Evolutionary conservation across 2,329 filamentous ascomycete genomes (phyloP), one percentile per base, ranked within the genome.

Genomic region (Colletotrichum euphorbiae): DNA sequence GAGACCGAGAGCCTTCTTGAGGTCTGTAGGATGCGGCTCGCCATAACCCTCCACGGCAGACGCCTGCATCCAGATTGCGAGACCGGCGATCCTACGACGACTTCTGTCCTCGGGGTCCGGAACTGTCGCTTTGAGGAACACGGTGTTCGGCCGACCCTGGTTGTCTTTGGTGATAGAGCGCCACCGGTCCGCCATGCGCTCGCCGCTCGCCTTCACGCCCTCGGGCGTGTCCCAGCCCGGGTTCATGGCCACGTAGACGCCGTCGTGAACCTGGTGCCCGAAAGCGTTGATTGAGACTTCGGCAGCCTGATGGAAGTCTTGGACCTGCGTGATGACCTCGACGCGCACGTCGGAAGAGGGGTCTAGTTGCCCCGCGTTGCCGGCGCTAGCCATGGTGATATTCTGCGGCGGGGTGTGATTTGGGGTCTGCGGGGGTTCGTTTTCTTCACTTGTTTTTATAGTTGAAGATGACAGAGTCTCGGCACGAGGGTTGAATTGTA

Each of bases 101-200:
- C 67, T 66, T 33, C 8, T 6, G 8, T 15, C 36, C 1, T 79
- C 71, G 1, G 77, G 75, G 62, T 77, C 75, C 0, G 80, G 74
- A 1, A 87, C 52, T 0, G 83, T 87, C 2, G 85, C 87, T 69
- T 87, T 87, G 68, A 89, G 77, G 69, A 85, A 87, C 1, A 87
- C 61, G 1, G 81, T 83, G 72, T 85, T 87, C 2, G 80, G 78
- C 8, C 81, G 73, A n/a, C 84, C 83, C 40, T 79, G 70, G 8
- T 75, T 76, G 74, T 86, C 81, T 9, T 67, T 75, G 2, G 79
- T 80, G 4, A 76, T 77, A 4, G 72, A 64, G 28, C 75, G 71
- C 80, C 81, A 88, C 24, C 82, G 80, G 40, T 80, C 70, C 3
- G 77, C 73, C 68, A 87, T 71, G 13, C 79, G 79, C 9, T 74